These are phyloP conservation scores for Nakazawaea wyomingensis DNA, from an alignment of 805 yeast genomes.

Conservation along the genomic window DNA sequence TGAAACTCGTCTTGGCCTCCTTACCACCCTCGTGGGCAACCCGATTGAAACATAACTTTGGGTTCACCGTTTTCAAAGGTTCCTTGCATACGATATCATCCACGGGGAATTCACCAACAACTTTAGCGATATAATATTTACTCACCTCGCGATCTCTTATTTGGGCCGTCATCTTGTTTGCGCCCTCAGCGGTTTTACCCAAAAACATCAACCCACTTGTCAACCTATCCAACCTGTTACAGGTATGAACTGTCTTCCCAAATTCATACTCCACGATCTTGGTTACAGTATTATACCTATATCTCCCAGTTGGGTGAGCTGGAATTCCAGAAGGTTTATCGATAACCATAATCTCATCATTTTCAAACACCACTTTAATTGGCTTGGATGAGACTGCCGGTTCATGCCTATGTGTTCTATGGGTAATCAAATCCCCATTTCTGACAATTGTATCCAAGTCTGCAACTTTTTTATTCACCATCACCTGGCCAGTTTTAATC, in stretches of 20 bases:
- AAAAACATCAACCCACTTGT: constrained; percentile 93
- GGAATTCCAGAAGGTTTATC: constrained; percentile 96
- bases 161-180: constrained; percentile 70
- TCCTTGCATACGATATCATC: constrained; percentile 52
- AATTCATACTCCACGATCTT: constrained; percentile 69
- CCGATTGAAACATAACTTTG: constrained; percentile 64
- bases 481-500: constrained; percentile 61
- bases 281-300: constrained; percentile 70
- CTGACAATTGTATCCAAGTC: constrained; percentile 56
- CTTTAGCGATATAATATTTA: constrained; percentile 85
- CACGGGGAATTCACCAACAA: constrained; percentile 77
- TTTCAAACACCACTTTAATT: constrained; percentile 65
- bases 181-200: constrained; percentile 76
- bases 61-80: constrained; percentile 68
- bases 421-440: constrained; percentile 81
- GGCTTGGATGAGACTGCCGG: constrained; percentile 67
- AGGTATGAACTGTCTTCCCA: constrained; percentile 66
- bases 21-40: constrained; percentile 53
- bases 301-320: constrained; percentile 91
- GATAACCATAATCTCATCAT: constrained; percentile 71
- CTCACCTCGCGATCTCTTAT: constrained; percentile 65
- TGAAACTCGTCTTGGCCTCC: constrained; percentile 69
- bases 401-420: constrained; percentile 82
- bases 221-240: constrained; percentile 83
- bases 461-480: constrained; percentile 65